These are phyloP conservation scores for Avena eriantha DNA, from an alignment of 176 grass and related monocot species.

Conservation along the genomic window DNA sequence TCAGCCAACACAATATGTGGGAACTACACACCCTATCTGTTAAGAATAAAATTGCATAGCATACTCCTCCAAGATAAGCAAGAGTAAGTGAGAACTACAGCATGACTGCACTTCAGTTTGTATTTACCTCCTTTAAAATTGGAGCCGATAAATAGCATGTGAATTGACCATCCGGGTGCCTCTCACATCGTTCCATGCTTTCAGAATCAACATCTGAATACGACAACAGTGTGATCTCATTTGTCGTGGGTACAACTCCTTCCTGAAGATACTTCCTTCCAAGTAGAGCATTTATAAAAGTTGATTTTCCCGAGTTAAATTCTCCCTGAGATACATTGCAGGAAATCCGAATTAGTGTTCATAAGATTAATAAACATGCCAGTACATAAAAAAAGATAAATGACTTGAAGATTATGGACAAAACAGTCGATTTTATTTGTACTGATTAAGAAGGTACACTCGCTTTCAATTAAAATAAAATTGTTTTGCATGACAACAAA, in stretches of 20 bases:
- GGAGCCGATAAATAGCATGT: conserved; percentile 88
- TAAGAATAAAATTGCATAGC: background rate
- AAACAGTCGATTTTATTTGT: background rate
- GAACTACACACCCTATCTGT: no score
- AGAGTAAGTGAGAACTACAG: background rate
- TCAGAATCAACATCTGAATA: conserved; percentile 84
- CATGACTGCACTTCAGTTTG: conserved; percentile 34
- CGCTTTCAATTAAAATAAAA: conserved; percentile 26
- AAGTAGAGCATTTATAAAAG: conserved; percentile 97
- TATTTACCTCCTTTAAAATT: conserved; percentile 92
- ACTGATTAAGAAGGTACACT: conserved; percentile 4
- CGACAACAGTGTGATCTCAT: conserved; percentile 85
- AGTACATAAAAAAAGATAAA: background rate
- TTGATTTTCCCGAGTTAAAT: conserved; percentile 98
- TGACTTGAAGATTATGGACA: conserved; percentile 14
- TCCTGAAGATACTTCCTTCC: conserved; percentile 91
- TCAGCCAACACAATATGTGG: background rate
- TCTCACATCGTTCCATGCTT: conserved; percentile 76
- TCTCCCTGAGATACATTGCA: conserved; percentile 69
- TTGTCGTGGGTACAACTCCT: conserved; percentile 91
- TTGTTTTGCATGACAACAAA: conserved; percentile 24
- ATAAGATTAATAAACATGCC: background rate
- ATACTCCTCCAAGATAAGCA: conserved; percentile 24
- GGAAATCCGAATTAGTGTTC: conserved; percentile 19
- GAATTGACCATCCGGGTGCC: conserved; percentile 88